phyloP scores from a whole-genome alignment of 768 basidiomycete genomes.

The Antrodiella citrinella region DNA sequence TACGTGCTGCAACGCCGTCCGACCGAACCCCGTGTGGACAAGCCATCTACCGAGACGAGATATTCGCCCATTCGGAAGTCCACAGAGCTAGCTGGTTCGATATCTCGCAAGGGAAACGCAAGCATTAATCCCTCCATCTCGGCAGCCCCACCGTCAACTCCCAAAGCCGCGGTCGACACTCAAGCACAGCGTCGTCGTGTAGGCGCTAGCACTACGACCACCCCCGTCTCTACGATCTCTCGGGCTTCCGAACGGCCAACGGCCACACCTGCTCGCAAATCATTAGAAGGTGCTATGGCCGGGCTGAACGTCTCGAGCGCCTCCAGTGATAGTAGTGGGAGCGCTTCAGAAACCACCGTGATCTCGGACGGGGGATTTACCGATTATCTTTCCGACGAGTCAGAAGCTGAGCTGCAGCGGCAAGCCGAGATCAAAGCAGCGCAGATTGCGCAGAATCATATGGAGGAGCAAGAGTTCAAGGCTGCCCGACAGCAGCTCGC shows the following conservation, averaged over 20 bases:
- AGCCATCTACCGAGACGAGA: slow-evolving; percentile 39
- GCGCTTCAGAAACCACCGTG: slow-evolving; percentile 65
- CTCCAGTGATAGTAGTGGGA: slow-evolving; percentile 43
- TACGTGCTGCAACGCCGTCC: slow-evolving; percentile 39
- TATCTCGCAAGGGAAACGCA: slow-evolving; percentile 36
- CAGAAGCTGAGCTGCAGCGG: slow-evolving; percentile 81
- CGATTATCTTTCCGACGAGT: slow-evolving; percentile 87
- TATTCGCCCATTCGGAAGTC: slow-evolving; percentile 52
- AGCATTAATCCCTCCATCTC: slow-evolving; percentile 34
- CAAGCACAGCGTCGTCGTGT: slow-evolving; percentile 10
- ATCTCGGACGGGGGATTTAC: slow-evolving; percentile 86
- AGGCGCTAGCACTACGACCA: not conserved
- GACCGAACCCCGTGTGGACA: slow-evolving; percentile 34
- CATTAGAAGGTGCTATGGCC: slow-evolving; percentile 32
- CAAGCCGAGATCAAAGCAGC: slow-evolving; percentile 79
- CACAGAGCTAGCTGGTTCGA: slow-evolving; percentile 43
- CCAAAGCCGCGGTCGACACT: slow-evolving; percentile 29
- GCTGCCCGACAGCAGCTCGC: slow-evolving; percentile 74
- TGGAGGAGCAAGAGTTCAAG: slow-evolving; percentile 76
- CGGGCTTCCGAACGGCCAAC: slow-evolving; percentile 14
- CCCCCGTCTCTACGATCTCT: not conserved
- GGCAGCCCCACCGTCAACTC: slow-evolving; percentile 25
- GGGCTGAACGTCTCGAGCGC: slow-evolving; percentile 34
- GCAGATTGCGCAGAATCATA: slow-evolving; percentile 68
- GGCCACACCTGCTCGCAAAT: slow-evolving; percentile 2